These are phyloP conservation scores for Aspergillus sp. DNA, from an alignment of 2,329 filamentous ascomycete species.

Conservation along the genomic window DNA sequence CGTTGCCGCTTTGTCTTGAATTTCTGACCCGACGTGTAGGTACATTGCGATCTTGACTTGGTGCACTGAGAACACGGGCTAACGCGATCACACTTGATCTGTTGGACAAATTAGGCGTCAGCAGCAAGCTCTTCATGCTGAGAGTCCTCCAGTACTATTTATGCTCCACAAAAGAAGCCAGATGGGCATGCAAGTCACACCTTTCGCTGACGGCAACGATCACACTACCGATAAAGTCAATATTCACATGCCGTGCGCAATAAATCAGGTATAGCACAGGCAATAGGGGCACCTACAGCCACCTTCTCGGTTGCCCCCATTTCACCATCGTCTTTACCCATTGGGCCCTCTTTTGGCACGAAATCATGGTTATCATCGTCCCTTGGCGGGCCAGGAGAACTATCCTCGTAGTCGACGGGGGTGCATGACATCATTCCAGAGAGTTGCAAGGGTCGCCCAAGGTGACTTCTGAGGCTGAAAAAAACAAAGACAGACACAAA, in stretches of 20 bases:
- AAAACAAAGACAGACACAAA: too few relatives aligned
- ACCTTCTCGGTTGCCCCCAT: too few relatives aligned
- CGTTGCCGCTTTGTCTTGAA: conserved; percentile 10
- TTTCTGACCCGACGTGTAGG: conserved; percentile 3
- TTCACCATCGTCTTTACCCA: too few relatives aligned
- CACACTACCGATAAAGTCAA: conserved; percentile 7
- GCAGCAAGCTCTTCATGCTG: neutral
- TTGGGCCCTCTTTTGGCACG: too few relatives aligned
- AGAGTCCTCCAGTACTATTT: too few relatives aligned
- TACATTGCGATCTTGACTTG: conserved; percentile 6
- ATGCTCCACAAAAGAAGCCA: neutral
- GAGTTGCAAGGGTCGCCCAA: too few relatives aligned
- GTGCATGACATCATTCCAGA: too few relatives aligned
- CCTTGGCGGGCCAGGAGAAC: too few relatives aligned
- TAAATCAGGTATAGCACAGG: neutral
- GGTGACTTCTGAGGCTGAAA: too few relatives aligned
- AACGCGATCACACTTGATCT: conserved; percentile 12
- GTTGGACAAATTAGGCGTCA: neutral
- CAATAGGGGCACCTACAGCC: too few relatives aligned
- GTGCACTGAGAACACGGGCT: conserved; percentile 9
- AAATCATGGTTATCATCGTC: too few relatives aligned
- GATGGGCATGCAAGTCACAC: neutral
- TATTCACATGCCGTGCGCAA: neutral
- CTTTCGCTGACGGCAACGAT: conserved; percentile 12
- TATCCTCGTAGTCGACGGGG: too few relatives aligned